Conservation (phyloP, 176 grass and related monocot species). For the Typha latifolia region DNA sequence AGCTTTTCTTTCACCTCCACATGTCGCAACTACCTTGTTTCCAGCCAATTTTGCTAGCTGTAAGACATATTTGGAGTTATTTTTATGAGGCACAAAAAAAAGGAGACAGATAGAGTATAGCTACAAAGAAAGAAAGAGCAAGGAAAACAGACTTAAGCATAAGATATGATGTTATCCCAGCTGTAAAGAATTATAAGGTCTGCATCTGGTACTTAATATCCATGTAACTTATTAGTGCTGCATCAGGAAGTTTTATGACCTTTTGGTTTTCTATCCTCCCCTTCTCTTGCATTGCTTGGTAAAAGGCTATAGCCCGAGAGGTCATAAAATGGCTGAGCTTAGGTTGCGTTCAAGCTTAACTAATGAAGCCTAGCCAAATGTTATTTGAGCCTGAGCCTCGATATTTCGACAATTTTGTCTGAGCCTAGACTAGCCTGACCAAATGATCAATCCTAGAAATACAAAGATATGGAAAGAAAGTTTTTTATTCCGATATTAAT, state of each 20-base stretch:
- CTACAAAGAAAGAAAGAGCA: neutral
- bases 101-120: too few relatives aligned
- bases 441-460: too few relatives aligned
- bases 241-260: neutral
- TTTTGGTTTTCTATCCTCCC: neutral
- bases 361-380: too few relatives aligned
- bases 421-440: too few relatives aligned
- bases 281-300: too few relatives aligned
- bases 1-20: slow-evolving; percentile 87
- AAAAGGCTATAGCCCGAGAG: too few relatives aligned
- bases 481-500: too few relatives aligned
- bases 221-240: neutral
- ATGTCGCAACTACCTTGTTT: slow-evolving; percentile 99
- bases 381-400: too few relatives aligned
- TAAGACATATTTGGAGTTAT: slow-evolving; percentile 15
- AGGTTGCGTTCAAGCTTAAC: too few relatives aligned
- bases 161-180: neutral
- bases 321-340: too few relatives aligned
- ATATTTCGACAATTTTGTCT: too few relatives aligned
- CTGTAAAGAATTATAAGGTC: neutral
- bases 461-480: too few relatives aligned
- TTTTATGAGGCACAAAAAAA: slow-evolving; percentile 1
- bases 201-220: neutral
- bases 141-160: slow-evolving; percentile 1
- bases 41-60: slow-evolving; percentile 91